Evolutionary conservation across 345 rosid genomes (phyloP).

Genomic region (Gynandropsis gynandra): DNA sequence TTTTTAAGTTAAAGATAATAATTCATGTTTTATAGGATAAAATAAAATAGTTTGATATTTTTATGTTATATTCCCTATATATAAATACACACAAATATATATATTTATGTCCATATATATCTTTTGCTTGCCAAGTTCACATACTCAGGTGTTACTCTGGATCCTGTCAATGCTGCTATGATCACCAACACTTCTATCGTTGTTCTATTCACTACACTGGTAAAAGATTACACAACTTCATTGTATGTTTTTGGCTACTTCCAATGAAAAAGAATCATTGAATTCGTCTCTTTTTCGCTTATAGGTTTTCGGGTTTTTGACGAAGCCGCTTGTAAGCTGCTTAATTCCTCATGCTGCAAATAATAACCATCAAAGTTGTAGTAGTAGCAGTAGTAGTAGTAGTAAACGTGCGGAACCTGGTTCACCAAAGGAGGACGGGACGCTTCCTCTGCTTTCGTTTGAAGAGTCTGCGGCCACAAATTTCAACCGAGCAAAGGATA

Average conservation of each 20-base stretch:
- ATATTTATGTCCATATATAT: constrained; percentile 15
- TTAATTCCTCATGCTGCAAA: constrained; percentile 41
- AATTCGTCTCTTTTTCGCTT: constrained; percentile 8
- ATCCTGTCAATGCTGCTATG: constrained; percentile 62
- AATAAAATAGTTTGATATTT: no score
- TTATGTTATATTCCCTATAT: no score
- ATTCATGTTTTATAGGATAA: no score
- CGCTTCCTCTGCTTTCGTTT: constrained; percentile 58
- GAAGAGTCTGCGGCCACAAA: constrained; percentile 65
- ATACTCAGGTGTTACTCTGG: constrained; percentile 58
- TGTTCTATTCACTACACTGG: constrained; percentile 71
- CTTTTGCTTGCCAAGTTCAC: constrained; percentile 50
- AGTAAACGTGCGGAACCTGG: constrained; percentile 28
- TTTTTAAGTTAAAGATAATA: no score
- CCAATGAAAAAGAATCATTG: not conserved
- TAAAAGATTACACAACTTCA: constrained; percentile 26
- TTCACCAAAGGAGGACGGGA: constrained; percentile 43
- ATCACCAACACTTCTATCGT: constrained; percentile 55
- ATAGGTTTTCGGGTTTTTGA: constrained; percentile 84
- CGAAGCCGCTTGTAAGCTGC: constrained; percentile 58
- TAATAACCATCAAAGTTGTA: no score
- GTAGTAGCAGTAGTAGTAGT: not conserved
- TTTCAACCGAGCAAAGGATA: constrained; percentile 59
- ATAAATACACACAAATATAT: no score
- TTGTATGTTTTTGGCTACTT: constrained; percentile 1